These are phyloP conservation scores for Cercospora janseana DNA, from an alignment of 2,329 filamentous ascomycete genomes.

Conservation along the genomic window DNA sequence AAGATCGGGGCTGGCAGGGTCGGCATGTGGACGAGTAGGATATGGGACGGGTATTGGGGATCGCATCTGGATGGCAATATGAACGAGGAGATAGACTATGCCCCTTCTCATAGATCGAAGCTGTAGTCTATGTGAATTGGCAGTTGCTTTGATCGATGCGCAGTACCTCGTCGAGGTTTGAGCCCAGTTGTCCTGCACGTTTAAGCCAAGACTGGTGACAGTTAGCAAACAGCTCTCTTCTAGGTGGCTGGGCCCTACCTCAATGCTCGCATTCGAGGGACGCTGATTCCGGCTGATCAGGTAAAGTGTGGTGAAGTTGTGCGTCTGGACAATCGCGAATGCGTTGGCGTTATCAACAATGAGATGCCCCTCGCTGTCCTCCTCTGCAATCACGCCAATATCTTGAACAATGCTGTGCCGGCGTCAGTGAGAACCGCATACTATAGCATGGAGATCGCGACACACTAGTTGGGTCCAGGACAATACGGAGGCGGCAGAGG, in stretches of 20 bases:
- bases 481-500: slow-evolving; percentile 23
- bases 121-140: slow-evolving; percentile 15
- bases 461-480: slow-evolving; percentile 26
- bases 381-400: slow-evolving; percentile 9
- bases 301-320: slow-evolving; percentile 27
- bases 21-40: slow-evolving; percentile 48
- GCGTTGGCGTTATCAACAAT: slow-evolving; percentile 17
- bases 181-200: slow-evolving; percentile 20
- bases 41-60: slow-evolving; percentile 54
- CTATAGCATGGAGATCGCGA: not conserved
- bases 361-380: slow-evolving; percentile 1
- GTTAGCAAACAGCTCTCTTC: not conserved
- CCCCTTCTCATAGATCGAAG: slow-evolving; percentile 3
- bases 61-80: slow-evolving; percentile 45
- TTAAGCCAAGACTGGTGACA: slow-evolving; percentile 20
- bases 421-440: not conserved
- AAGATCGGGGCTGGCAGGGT: slow-evolving; percentile 45
- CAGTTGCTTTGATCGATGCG: slow-evolving; percentile 23
- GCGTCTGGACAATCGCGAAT: slow-evolving; percentile 28
- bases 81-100: slow-evolving; percentile 23
- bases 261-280: slow-evolving; percentile 21
- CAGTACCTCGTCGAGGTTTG: slow-evolving; percentile 22
- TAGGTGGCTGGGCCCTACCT: slow-evolving; percentile 15
- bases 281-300: slow-evolving; percentile 26
- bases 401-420: slow-evolving; percentile 11